Percentiles rank a stretch among this genome's conserved stretches.
Conservation (phyloP, 2,329 filamentous ascomycete species). For the Fusarium denticulatum region DNA sequence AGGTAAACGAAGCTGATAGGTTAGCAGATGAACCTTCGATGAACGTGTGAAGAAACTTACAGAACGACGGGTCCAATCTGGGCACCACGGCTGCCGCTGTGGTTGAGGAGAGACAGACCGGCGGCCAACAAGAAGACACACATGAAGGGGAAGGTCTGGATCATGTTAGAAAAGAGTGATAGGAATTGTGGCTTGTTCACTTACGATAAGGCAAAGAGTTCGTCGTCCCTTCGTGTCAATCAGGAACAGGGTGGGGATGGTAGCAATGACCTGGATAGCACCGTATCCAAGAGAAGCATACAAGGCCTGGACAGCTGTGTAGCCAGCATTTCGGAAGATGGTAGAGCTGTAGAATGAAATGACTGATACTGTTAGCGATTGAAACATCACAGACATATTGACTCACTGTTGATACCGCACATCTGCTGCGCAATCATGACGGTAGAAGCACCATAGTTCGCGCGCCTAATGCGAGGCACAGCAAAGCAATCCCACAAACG, state of each 20-base stretch:
- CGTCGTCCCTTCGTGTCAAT: constrained; percentile 28
- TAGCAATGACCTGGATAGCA: constrained; percentile 22
- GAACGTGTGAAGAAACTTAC: background rate
- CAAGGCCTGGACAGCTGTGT: background rate
- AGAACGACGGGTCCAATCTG: constrained; percentile 45
- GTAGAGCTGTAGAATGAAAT: constrained; percentile 37
- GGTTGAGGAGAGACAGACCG: constrained; percentile 45
- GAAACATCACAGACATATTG: fast-evolving
- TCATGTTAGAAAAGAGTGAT: fast-evolving
- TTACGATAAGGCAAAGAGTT: constrained; percentile 33
- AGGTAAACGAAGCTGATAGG: constrained; percentile 47
- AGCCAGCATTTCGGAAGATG: constrained; percentile 16
- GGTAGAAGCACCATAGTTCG: constrained; percentile 77
- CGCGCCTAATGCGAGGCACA: constrained; percentile 73
- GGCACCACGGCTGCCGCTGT: constrained; percentile 30
- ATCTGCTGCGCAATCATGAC: constrained; percentile 80
- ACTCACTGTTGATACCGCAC: constrained; percentile 43
- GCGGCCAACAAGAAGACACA: constrained; percentile 47
- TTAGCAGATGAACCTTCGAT: fast-evolving
- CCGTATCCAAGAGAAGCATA: constrained; percentile 29
- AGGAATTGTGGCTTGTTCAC: fast-evolving
- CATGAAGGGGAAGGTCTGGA: constrained; percentile 49
- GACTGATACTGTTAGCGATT: constrained; percentile 19
- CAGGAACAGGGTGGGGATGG: constrained; percentile 19
- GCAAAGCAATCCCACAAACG: constrained; percentile 67